phyloP scores from a whole-genome alignment of 2,329 filamentous ascomycete species.

The Rutstroemia sp. region DNA sequence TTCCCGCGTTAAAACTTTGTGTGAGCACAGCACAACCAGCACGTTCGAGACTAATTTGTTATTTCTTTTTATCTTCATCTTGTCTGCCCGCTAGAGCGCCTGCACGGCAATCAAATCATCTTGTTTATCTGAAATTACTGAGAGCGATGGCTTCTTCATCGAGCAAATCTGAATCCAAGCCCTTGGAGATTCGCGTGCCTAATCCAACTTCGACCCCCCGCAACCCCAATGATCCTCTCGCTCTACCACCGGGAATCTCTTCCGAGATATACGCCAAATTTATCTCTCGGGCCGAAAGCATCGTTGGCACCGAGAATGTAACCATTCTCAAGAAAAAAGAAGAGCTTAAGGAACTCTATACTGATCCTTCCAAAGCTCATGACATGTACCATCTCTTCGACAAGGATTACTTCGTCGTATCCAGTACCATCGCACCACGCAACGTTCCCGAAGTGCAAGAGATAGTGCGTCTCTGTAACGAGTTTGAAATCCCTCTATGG shows the following conservation, averaged over 20 bases:
- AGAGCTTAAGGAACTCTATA: conserved; percentile 11
- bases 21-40: too few relatives aligned
- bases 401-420: conserved; percentile 33
- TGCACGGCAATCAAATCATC: too few relatives aligned
- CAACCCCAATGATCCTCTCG: conserved; percentile 6
- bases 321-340: conserved; percentile 6
- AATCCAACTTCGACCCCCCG: neutral
- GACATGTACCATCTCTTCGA: conserved; percentile 35
- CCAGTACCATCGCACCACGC: conserved; percentile 9
- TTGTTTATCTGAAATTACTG: too few relatives aligned
- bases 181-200: neutral
- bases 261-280: conserved; percentile 8
- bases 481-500: conserved; percentile 39
- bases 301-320: conserved; percentile 7
- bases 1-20: too few relatives aligned
- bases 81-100: too few relatives aligned
- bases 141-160: too few relatives aligned
- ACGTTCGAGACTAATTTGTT: too few relatives aligned
- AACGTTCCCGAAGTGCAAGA: conserved; percentile 39
- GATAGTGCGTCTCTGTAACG: conserved; percentile 37
- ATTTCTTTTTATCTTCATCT: too few relatives aligned
- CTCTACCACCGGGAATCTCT: conserved; percentile 10
- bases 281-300: neutral
- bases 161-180: too few relatives aligned
- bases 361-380: conserved; percentile 21